Evolutionary conservation across 176 grass and related monocot genomes (phyloP), one percentile per base, ranked within the genome.

Genomic region (Paspalum vaginatum): DNA sequence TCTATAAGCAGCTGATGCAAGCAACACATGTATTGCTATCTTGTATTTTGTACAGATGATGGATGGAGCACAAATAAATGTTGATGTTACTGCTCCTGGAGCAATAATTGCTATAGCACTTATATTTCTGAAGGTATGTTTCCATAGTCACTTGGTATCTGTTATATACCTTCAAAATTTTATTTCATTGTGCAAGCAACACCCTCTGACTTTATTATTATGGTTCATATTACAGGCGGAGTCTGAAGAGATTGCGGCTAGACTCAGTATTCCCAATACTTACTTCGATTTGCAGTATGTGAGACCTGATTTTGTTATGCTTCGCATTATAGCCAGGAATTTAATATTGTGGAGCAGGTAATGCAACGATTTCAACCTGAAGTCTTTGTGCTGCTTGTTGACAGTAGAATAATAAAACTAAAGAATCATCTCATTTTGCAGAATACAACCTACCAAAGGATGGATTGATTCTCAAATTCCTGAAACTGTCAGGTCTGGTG

Each of bases 301-400:
- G 70, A 90, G 95, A 76, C 95, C 95, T 80, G 95, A 98, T 68
- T 98, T 98, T 90, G 87, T 98, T 63, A 98, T 98, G 95, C 88
- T 98, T 74, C 92, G 89, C 61, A 84, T 94, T 68, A 90, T 98
- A 66, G 92, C 92, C 68, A 86, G 85, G 55, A 98, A 91, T 88
- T 88, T 98, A 82, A 92, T 94, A 85, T 75, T 98, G 81, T 98
- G 95, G 95, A 94, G 80, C 85, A 88, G 92, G 95, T 98, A 88
- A 92, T 50, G n/a, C 80, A 44, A 52, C 32, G 37, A 75, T 53
- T 83, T 81, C 49, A 6, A 68, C 81, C n/a, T 48, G 11, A 61
- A 22, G n/a, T 74, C 13, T n/a, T 75, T 44, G 11, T 60, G 17
- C 10, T 26, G 68, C 39, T 85, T 69, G 66, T 16, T 70, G 44